These are phyloP conservation scores for Aureobasidium uvarum DNA, from an alignment of 2,329 filamentous ascomycete genomes.

Conservation along the genomic window DNA sequence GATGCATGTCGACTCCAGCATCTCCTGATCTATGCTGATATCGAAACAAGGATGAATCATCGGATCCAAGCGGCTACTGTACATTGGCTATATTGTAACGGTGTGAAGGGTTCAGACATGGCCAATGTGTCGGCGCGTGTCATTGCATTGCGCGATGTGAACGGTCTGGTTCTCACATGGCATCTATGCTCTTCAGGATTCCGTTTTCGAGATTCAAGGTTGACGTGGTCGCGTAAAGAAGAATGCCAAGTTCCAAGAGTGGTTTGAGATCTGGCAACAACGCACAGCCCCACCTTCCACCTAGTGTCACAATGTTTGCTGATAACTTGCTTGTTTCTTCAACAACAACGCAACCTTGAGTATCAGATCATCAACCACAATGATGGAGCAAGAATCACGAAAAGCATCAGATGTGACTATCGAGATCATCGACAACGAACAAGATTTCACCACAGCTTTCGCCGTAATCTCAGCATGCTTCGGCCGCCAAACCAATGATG, in stretches of 20 bases:
- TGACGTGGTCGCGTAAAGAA: neutral
- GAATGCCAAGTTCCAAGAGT: constrained; percentile 11
- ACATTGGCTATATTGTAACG: too few relatives aligned
- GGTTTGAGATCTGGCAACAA: constrained; percentile 14
- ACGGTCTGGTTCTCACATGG: too few relatives aligned
- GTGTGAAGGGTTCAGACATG: too few relatives aligned
- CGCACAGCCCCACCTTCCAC: constrained; percentile 11
- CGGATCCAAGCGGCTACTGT: too few relatives aligned
- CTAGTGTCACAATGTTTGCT: neutral
- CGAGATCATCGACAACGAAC: constrained; percentile 17
- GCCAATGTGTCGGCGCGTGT: too few relatives aligned
- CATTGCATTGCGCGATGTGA: too few relatives aligned
- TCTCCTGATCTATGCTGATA: too few relatives aligned
- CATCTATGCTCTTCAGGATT: too few relatives aligned
- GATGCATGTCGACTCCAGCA: too few relatives aligned
- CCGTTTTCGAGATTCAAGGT: neutral
- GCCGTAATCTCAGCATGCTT: constrained; percentile 46
- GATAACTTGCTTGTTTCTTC: neutral
- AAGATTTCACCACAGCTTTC: constrained; percentile 11
- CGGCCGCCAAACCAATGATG: constrained; percentile 53
- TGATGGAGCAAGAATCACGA: neutral
- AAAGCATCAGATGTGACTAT: neutral
- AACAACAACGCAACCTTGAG: neutral
- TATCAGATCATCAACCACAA: neutral
- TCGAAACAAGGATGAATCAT: too few relatives aligned